Base-by-base conservation (phyloP, 345 rosid species). In the Ceriops decandra region DNA sequence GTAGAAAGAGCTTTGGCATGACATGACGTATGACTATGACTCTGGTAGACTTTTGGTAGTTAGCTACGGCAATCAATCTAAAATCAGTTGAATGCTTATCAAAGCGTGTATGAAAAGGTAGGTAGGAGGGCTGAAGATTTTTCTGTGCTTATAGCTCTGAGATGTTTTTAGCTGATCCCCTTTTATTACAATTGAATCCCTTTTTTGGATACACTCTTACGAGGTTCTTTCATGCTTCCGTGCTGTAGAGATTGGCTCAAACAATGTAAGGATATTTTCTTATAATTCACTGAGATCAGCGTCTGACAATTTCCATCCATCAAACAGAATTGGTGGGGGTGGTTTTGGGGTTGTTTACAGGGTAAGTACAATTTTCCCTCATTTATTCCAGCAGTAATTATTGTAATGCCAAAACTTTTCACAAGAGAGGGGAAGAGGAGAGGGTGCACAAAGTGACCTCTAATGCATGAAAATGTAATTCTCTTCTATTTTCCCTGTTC, bases 321-420 rank as follows among this genome's bases (percentile, higher is more conserved):
- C 92, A 1, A 85, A 82, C 74, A 81, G 71, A 75, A 82, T 90
- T 6, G 96, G 96, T 8, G 86, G 83, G 63, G 98, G 98, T 51
- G 97, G 95, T 59, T 93, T 77, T 77, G 98, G 98, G 69, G 95
- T 93, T 80, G 97, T 91, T 54, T 82, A 83, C 62, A 93, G 32
- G 95, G 97, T 93, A 62, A 79, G 82, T 36, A 27, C n/a, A 24
- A 24, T 74, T 24, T 72, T 30, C 51, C n/a, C 53, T 84, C 21
- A 52, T 52, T 66, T 49, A 1, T 33, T 66, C 19, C 27, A 32
- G 31, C 33, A 38, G 46, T 28, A 17, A 26, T 15, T 16, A 5
- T 38, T 31, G 58, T 54, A 22, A 15, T 6, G 52, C 54, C 15
- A 2, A 26, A 8, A 65, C 31, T 21, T 32, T 54, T 33, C 20